A percentile compares a stretch with the other conserved stretches of the same genome.
phyloP scores from a whole-genome alignment of 176 grass and related monocot genomes.

The Juncus effusus region DNA sequence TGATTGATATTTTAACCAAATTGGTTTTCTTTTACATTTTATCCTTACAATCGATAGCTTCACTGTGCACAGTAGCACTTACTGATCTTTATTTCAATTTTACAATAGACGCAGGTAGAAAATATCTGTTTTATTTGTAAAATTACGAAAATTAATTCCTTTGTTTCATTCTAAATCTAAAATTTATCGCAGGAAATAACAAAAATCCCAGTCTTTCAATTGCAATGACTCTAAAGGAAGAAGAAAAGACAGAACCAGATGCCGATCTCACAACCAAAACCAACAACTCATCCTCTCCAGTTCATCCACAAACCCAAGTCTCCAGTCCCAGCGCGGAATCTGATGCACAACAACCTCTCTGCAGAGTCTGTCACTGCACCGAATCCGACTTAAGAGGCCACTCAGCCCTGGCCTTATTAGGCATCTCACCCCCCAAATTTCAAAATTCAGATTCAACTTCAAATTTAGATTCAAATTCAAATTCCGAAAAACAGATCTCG shows the following conservation, averaged over 20 bases:
- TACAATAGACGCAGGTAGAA: slow-evolving; percentile 13
- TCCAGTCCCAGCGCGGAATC: slow-evolving; percentile 62
- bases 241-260: slow-evolving; percentile 25
- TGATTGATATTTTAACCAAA: not conserved
- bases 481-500: slow-evolving; percentile 1
- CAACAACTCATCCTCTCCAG: slow-evolving; percentile 24
- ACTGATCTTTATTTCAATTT: slow-evolving; percentile 7
- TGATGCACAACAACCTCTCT: slow-evolving; percentile 46
- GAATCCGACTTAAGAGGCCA: slow-evolving; percentile 72
- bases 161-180: not conserved
- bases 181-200: not conserved
- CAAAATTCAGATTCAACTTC: slow-evolving; percentile 6
- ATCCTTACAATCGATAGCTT: not conserved
- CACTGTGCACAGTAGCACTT: not conserved
- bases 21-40: not conserved
- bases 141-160: not conserved
- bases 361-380: slow-evolving; percentile 75
- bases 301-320: slow-evolving; percentile 28
- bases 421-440: slow-evolving; percentile 45
- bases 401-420: slow-evolving; percentile 58
- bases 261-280: slow-evolving; percentile 4
- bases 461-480: slow-evolving; percentile 21
- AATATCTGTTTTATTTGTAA: not conserved
- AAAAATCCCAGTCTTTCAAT: slow-evolving; percentile 7
- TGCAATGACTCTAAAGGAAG: slow-evolving; percentile 44